phyloP scores from a whole-genome alignment of 2,329 filamentous ascomycete genomes.

The Fusarium equiseti region DNA sequence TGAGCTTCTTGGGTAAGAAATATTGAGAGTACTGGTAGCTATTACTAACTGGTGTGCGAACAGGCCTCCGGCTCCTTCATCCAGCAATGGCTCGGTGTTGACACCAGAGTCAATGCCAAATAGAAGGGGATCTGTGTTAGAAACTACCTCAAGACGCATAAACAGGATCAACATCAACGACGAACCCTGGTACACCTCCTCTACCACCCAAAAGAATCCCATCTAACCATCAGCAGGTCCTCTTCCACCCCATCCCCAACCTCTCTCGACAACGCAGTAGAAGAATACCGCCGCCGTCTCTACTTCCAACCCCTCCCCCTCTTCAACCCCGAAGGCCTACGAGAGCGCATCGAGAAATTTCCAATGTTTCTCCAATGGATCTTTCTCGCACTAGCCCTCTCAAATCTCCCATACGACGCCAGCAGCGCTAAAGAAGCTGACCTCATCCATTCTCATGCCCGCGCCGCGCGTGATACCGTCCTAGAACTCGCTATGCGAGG shows the following conservation, averaged over 20 bases:
- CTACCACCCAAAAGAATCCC: fast-evolving
- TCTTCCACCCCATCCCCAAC: conserved; percentile 4
- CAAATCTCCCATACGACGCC: conserved; percentile 21
- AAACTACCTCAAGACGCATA: conserved; percentile 3
- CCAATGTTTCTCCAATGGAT: conserved; percentile 35
- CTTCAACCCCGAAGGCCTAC: conserved; percentile 17
- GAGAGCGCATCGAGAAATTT: conserved; percentile 13
- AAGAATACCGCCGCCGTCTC: conserved; percentile 31
- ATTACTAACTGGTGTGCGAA: neutral
- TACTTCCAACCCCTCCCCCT: conserved; percentile 42
- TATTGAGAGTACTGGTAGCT: fast-evolving
- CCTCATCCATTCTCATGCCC: conserved; percentile 13
- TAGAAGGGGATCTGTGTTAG: neutral
- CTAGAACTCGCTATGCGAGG: conserved; percentile 28
- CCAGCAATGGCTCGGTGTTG: conserved; percentile 20
- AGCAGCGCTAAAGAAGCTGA: conserved; percentile 30
- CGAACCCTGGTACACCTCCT: neutral
- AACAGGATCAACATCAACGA: conserved; percentile 3
- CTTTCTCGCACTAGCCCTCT: conserved; percentile 24
- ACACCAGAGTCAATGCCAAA: conserved; percentile 21
- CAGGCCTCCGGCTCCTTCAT: neutral
- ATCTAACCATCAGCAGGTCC: neutral
- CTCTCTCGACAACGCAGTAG: conserved; percentile 20
- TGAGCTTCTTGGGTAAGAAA: conserved; percentile 19
- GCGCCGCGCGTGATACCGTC: conserved; percentile 26